Evolutionary conservation across 257 asterid genomes (phyloP), one percentile per base, ranked within the genome.

Genomic region (Penstemon newberryi): DNA sequence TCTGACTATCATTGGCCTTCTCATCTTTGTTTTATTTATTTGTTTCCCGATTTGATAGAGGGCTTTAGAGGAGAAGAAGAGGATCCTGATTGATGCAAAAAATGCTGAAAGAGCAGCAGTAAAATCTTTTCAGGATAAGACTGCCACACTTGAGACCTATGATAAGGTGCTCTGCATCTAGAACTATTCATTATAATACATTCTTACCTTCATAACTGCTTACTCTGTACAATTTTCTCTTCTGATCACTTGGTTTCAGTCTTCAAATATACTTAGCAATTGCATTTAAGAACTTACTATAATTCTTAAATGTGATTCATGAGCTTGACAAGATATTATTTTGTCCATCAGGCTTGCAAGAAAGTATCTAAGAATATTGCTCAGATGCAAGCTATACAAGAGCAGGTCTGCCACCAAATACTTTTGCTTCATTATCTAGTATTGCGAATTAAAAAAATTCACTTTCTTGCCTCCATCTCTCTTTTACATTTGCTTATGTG

Each of bases 371-470:
- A 83, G 78, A 92, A 84, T 79, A 78, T 84, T 19, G 69, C 70
- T 72, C 88, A 58, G 85, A 81, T 93, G 91, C 92, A 85, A 81
- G 86, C 86, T 53, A 60, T 84, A 61, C 97, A 87, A 80, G 96
- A 93, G 77, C 92, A 90, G 97, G 97, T 93, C 71, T 63, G 70
- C 68, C 55, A 36, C 54, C 33, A 53, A 70, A 51, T 49, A 49
- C 37, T 52, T 49, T 66, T 67, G 73, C 50, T 72, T 56, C 61
- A 54, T 63, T 8, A 19, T 71, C 53, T 71, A 19, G 19, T 77
- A 49, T 60, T 66, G 39, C 66, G 66, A 69, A 19, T 38, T 57
- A 58, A 50, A 25, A 25, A 25, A 25, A 25, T 1, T 15, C n/a
- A 9, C 42, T 60, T 56, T 42, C 4, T 9, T 66, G 63, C 62